Percentiles rank a stretch among this genome's conserved stretches.
phyloP scores from a whole-genome alignment of 139 green algal genomes.

The Pseudopediastrum boryanum region DNA sequence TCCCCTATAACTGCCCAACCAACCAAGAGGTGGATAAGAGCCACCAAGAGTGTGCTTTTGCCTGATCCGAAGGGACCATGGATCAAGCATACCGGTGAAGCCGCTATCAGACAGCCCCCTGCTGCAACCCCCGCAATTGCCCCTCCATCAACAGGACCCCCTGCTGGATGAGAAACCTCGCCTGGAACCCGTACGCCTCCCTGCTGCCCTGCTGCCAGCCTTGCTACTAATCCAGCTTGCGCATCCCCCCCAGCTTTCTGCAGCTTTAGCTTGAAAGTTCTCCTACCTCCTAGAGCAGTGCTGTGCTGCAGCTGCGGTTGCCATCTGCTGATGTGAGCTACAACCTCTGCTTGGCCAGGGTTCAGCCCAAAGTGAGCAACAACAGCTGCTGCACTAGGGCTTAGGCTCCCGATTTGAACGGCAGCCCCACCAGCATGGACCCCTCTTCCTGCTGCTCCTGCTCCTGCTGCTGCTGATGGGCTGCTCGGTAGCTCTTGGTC shows the following conservation, averaged over 20 bases:
- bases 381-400: not conserved
- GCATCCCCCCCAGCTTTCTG: not conserved
- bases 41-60: constrained; percentile 81
- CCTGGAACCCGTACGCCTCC: not conserved
- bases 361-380: constrained; percentile 40
- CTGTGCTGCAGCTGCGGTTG: constrained; percentile 3
- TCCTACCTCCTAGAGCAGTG: not conserved
- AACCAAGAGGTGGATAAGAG: constrained; percentile 73
- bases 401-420: not conserved
- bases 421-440: not conserved
- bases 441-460: not conserved
- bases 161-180: not conserved
- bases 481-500: not conserved
- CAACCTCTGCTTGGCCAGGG: constrained; percentile 2
- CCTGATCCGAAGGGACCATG: constrained; percentile 74
- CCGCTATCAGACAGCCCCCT: not conserved
- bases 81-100: constrained; percentile 70
- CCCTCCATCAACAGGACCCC: not conserved
- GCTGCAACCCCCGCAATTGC: not conserved
- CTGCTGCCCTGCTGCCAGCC: not conserved
- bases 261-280: not conserved
- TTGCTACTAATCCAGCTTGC: not conserved
- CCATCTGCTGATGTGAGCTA: constrained; percentile 18
- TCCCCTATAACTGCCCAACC: not conserved
- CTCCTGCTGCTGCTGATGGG: not conserved